These are phyloP conservation scores for Tuber brumale DNA, from an alignment of 495 filamentous ascomycete species.

Conservation along the genomic window DNA sequence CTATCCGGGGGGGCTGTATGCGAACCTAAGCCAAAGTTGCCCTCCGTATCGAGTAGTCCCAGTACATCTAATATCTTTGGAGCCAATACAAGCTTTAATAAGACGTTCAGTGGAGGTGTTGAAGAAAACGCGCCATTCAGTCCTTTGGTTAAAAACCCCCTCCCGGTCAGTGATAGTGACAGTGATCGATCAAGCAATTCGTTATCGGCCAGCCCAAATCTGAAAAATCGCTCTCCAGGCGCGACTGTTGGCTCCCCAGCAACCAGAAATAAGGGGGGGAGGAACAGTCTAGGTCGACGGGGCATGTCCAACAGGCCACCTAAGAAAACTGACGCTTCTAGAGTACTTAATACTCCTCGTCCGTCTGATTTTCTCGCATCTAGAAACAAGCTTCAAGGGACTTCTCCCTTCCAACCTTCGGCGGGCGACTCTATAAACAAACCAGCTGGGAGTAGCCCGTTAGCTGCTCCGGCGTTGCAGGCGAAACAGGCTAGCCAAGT, in stretches of 20 bases:
- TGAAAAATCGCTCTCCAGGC: conserved; percentile 14
- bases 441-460: conserved; percentile 24
- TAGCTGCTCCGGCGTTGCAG: conserved; percentile 30
- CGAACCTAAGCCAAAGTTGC: conserved; percentile 47
- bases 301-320: conserved; percentile 23
- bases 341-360: conserved; percentile 14
- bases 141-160: conserved; percentile 17
- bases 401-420: not conserved
- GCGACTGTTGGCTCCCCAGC: conserved; percentile 6
- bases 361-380: not conserved
- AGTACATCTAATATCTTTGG: conserved; percentile 27
- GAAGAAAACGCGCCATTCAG: conserved; percentile 29
- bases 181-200: conserved; percentile 17
- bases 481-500: conserved; percentile 42
- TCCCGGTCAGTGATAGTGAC: not conserved
- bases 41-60: conserved; percentile 17
- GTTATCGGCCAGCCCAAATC: not conserved
- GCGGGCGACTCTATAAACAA: conserved; percentile 1
- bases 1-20: conserved; percentile 42
- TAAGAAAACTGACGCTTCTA: conserved; percentile 14
- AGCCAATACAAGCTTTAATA: conserved; percentile 19
- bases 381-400: not conserved
- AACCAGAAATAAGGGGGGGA: conserved; percentile 21
- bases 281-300: conserved; percentile 15
- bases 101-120: conserved; percentile 25